Conservation (phyloP, 192 early-diverging fungal species). For the Entomortierella parvispora region DNA sequence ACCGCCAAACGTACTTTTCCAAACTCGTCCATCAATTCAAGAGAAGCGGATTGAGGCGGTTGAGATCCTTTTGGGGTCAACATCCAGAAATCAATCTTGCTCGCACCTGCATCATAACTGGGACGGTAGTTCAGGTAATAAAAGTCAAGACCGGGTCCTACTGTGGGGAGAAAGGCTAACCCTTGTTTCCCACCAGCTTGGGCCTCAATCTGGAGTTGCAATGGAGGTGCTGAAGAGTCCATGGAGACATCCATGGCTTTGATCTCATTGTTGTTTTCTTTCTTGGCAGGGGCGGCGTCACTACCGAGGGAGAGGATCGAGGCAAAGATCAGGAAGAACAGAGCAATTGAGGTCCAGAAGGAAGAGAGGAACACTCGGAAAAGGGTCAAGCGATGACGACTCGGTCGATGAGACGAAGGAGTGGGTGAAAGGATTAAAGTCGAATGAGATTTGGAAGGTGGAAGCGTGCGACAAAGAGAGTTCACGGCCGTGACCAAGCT, state of each 20-base stretch:
- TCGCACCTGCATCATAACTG: background rate
- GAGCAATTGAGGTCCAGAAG: too few relatives aligned
- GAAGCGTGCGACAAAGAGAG: background rate
- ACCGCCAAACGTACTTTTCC: conserved; percentile 1
- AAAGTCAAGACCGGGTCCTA: conserved; percentile 4
- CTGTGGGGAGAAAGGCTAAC: conserved; percentile 17
- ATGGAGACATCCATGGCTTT: conserved; percentile 7
- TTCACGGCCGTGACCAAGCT: background rate
- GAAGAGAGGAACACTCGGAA: too few relatives aligned
- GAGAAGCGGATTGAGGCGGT: background rate
- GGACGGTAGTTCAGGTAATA: conserved; percentile 28
- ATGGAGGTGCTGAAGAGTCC: background rate
- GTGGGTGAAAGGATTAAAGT: background rate
- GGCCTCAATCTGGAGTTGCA: conserved; percentile 22
- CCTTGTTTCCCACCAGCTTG: conserved; percentile 3
- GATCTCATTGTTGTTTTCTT: background rate
- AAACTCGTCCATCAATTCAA: conserved; percentile 22
- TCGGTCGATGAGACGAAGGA: too few relatives aligned
- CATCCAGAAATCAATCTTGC: conserved; percentile 27
- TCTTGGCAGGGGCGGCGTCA: conserved; percentile 8
- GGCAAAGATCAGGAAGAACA: background rate
- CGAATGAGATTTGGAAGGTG: background rate
- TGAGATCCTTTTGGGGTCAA: conserved; percentile 5
- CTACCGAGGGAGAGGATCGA: background rate
- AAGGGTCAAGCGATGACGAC: too few relatives aligned